These are phyloP conservation scores for Aegilops sharonensis DNA, from an alignment of 176 grass and related monocot genomes.

Conservation along the genomic window DNA sequence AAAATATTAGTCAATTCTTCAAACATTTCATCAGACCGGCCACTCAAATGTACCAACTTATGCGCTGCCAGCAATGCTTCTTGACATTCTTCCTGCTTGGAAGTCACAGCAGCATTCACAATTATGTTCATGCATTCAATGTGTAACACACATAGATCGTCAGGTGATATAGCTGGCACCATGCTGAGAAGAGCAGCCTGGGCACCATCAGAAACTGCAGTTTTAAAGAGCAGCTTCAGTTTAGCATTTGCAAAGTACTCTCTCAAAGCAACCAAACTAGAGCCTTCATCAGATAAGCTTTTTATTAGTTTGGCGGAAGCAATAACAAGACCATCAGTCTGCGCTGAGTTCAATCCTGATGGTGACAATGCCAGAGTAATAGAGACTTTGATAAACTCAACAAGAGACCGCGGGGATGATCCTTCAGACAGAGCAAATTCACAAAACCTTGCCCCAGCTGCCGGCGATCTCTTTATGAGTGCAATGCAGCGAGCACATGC, in stretches of 20 bases:
- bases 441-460: conserved; percentile 87
- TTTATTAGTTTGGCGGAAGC: conserved; percentile 72
- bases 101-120: conserved; percentile 48
- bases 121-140: conserved; percentile 68
- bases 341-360: conserved; percentile 54
- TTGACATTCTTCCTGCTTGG: conserved; percentile 57
- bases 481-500: conserved; percentile 69
- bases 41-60: conserved; percentile 60
- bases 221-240: conserved; percentile 57
- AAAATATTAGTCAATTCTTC: conserved; percentile 68
- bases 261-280: conserved; percentile 52
- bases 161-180: conserved; percentile 52
- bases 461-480: conserved; percentile 77
- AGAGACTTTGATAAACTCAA: conserved; percentile 57
- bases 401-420: conserved; percentile 61
- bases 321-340: conserved; percentile 75
- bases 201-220: conserved; percentile 61
- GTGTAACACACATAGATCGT: conserved; percentile 48
- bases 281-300: conserved; percentile 49
- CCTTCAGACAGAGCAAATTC: conserved; percentile 88
- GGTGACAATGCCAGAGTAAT: conserved; percentile 64
- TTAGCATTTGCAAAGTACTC: conserved; percentile 63
- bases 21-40: conserved; percentile 72
- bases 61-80: conserved; percentile 49
- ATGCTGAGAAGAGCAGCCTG: conserved; percentile 62